These are phyloP conservation scores for Yamadazyma membranifaciens DNA, from an alignment of 1,139 yeast species.

Conservation along the genomic window DNA sequence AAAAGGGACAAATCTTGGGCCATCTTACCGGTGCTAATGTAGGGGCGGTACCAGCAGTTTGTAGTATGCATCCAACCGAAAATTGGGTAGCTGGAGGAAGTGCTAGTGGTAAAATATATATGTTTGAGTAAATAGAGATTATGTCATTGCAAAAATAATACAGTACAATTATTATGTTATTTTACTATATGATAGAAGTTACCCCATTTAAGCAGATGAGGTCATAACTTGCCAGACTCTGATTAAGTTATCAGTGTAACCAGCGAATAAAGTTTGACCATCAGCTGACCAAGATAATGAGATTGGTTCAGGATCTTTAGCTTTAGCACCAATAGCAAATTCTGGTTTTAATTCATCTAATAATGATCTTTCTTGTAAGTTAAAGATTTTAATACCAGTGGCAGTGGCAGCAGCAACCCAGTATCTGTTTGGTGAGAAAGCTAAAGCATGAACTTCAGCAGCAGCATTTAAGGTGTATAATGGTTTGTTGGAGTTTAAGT, in stretches of 20 bases:
- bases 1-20: slow-evolving; percentile 73
- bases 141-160: not conserved
- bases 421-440: slow-evolving; percentile 99
- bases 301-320: slow-evolving; percentile 98
- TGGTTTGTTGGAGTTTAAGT: slow-evolving; percentile 83
- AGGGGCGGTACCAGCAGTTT: slow-evolving; percentile 92
- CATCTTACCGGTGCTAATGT: slow-evolving; percentile 58
- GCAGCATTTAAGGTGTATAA: slow-evolving; percentile 94
- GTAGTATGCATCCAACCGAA: slow-evolving; percentile 74
- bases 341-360: slow-evolving; percentile 99
- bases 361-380: slow-evolving; percentile 92
- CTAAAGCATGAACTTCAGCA: slow-evolving; percentile 97
- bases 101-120: slow-evolving; percentile 87
- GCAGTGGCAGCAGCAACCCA: slow-evolving; percentile 99
- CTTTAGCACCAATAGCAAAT: slow-evolving; percentile 84
- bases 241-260: slow-evolving; percentile 99
- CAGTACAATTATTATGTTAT: slow-evolving; percentile 1
- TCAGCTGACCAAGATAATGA: slow-evolving; percentile 99
- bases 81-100: slow-evolving; percentile 95
- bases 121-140: slow-evolving; percentile 38
- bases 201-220: slow-evolving; percentile 52
- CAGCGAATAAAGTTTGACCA: slow-evolving; percentile 99
- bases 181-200: slow-evolving; percentile 2
- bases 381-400: slow-evolving; percentile 97
- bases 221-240: slow-evolving; percentile 99